phyloP scores from a whole-genome alignment of 1,139 yeast species.

The Meyerozyma athensensis region DNA sequence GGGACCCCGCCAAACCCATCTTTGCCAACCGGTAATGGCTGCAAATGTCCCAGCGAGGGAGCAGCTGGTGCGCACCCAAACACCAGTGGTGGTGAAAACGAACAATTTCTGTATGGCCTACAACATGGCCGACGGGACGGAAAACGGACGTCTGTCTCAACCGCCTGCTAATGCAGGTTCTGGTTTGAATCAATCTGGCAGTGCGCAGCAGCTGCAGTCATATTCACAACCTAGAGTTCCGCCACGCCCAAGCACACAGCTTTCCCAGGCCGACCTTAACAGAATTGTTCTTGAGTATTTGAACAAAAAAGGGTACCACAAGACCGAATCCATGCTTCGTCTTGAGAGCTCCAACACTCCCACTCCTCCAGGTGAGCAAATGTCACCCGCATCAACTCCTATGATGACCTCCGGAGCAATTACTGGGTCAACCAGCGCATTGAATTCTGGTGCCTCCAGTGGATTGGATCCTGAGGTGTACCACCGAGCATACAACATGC shows the following conservation, averaged over 20 bases:
- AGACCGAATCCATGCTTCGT: constrained; percentile 90
- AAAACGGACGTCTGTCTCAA: neutral
- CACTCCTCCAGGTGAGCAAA: constrained; percentile 52
- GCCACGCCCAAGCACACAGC: constrained; percentile 19
- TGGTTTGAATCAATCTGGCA: neutral
- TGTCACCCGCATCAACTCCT: constrained; percentile 39
- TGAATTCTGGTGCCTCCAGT: neutral
- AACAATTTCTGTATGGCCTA: neutral
- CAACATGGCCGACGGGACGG: constrained; percentile 3
- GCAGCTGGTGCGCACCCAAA: neutral
- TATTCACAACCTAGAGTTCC: constrained; percentile 1
- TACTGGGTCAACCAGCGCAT: constrained; percentile 8
- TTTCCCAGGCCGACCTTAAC: constrained; percentile 74
- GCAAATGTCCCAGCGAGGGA: neutral
- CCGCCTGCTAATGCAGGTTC: neutral
- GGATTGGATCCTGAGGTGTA: constrained; percentile 62
- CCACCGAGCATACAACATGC: constrained; percentile 70
- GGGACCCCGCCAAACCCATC: constrained; percentile 84
- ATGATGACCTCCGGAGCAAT: constrained; percentile 35
- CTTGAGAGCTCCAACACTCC: constrained; percentile 76
- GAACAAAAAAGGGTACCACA: constrained; percentile 88
- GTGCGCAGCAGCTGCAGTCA: neutral
- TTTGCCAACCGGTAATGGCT: constrained; percentile 11
- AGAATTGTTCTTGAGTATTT: constrained; percentile 88
- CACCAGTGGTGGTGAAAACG: neutral